phyloP scores from a whole-genome alignment of 306 rosid species.

The Rosa chinensis region DNA sequence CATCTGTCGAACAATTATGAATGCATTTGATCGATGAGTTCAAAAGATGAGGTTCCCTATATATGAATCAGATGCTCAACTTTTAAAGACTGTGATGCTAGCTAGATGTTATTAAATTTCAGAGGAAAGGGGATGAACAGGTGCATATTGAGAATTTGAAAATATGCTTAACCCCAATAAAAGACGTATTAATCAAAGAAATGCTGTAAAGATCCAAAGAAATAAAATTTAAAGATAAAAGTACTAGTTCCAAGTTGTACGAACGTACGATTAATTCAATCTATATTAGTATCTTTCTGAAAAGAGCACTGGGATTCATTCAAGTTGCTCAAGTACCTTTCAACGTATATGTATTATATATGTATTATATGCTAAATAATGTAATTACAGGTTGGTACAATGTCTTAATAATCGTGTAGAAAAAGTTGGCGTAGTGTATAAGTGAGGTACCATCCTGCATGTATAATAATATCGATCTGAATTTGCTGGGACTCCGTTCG shows the following conservation, averaged over 20 bases:
- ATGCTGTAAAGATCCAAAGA: background rate
- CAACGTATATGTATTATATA: background rate
- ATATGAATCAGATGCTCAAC: conserved; percentile 6
- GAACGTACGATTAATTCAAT: background rate
- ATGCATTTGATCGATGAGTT: background rate
- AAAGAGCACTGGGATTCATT: background rate
- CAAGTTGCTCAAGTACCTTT: background rate
- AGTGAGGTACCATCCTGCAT: background rate
- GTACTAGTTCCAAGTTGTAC: background rate
- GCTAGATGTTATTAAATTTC: background rate
- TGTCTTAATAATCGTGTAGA: background rate
- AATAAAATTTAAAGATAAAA: background rate
- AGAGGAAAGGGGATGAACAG: background rate
- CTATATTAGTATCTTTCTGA: background rate
- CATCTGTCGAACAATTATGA: background rate
- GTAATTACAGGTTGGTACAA: background rate
- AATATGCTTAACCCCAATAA: background rate
- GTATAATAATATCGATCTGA: background rate
- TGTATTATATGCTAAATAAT: background rate
- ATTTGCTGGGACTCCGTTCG: background rate
- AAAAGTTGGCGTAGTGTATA: background rate
- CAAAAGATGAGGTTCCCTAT: background rate
- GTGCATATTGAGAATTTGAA: background rate
- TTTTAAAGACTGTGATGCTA: conserved; percentile 17
- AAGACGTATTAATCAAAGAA: background rate